Conservation (phyloP, 306 rosid species). For the Arachis hypogaea region DNA sequence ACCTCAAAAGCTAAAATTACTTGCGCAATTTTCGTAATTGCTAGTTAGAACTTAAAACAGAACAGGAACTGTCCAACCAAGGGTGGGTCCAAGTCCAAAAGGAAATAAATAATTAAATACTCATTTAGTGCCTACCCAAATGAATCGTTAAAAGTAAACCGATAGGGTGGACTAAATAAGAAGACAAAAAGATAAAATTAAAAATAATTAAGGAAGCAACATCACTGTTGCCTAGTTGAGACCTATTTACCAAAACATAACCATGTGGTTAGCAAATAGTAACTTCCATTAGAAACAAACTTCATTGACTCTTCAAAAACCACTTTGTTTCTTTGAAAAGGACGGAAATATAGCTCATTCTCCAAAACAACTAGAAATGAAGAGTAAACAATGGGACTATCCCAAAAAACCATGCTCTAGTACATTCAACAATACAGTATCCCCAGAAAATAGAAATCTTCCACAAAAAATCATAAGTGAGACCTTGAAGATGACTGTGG, state of each 20-base stretch:
- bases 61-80: conserved; percentile 4
- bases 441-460: background rate
- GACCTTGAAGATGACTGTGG: conserved; percentile 14
- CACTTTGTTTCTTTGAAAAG: no score
- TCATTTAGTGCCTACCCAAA: conserved; percentile 18
- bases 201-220: background rate
- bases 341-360: background rate
- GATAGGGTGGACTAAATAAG: conserved; percentile 10
- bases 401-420: conserved; percentile 8
- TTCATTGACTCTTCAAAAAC: background rate
- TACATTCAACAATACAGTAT: conserved; percentile 4
- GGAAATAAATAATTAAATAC: conserved; percentile 15
- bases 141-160: conserved; percentile 1
- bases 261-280: background rate
- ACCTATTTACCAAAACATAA: background rate
- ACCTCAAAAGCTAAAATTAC: background rate
- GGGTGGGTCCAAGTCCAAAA: background rate
- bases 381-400: background rate
- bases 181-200: background rate
- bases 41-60: conserved; percentile 6
- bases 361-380: background rate
- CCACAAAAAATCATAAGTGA: background rate
- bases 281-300: background rate
- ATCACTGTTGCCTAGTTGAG: background rate
- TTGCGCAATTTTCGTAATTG: conserved; percentile 7